These are phyloP conservation scores for Aspergillus quadrilineatus DNA, from an alignment of 2,329 filamentous ascomycete genomes.

Conservation along the genomic window DNA sequence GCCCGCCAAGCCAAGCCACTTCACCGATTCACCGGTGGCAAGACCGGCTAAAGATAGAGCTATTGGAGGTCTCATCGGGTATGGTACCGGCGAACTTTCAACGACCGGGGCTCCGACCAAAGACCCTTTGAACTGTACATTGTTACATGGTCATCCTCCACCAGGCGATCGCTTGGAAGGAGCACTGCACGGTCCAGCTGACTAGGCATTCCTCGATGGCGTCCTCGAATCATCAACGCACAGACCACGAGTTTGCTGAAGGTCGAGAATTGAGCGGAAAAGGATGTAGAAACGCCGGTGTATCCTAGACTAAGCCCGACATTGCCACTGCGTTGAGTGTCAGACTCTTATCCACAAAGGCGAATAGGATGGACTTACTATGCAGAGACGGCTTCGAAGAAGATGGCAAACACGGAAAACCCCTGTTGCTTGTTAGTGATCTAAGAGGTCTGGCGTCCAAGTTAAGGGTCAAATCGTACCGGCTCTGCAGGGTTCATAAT, in stretches of 20 bases:
- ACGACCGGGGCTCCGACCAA: background rate
- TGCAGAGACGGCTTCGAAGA: slow-evolving; percentile 44
- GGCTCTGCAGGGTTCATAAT: slow-evolving; percentile 29
- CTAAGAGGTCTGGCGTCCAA: background rate
- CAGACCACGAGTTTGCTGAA: slow-evolving; percentile 57
- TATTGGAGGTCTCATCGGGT: background rate
- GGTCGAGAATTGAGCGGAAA: slow-evolving; percentile 48
- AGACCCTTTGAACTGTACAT: slow-evolving; percentile 5
- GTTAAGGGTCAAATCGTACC: slow-evolving; percentile 17
- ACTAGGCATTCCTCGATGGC: slow-evolving; percentile 57
- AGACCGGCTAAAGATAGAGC: background rate
- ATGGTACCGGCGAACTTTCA: slow-evolving; percentile 8
- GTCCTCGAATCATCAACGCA: slow-evolving; percentile 56
- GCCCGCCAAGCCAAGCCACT: background rate
- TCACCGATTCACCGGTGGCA: background rate
- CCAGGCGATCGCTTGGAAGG: slow-evolving; percentile 28
- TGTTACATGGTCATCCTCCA: slow-evolving; percentile 15
- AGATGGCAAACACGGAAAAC: slow-evolving; percentile 58
- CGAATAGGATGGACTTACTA: slow-evolving; percentile 30
- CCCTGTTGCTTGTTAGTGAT: slow-evolving; percentile 11
- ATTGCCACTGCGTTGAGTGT: slow-evolving; percentile 27
- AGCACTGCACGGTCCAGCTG: slow-evolving; percentile 51
- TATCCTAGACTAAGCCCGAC: slow-evolving; percentile 37
- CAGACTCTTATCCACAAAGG: background rate
- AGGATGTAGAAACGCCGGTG: slow-evolving; percentile 29